These are phyloP conservation scores for Paralagenidium karlingii DNA, from an alignment of 352 stramenopile genomes.

Conservation along the genomic window DNA sequence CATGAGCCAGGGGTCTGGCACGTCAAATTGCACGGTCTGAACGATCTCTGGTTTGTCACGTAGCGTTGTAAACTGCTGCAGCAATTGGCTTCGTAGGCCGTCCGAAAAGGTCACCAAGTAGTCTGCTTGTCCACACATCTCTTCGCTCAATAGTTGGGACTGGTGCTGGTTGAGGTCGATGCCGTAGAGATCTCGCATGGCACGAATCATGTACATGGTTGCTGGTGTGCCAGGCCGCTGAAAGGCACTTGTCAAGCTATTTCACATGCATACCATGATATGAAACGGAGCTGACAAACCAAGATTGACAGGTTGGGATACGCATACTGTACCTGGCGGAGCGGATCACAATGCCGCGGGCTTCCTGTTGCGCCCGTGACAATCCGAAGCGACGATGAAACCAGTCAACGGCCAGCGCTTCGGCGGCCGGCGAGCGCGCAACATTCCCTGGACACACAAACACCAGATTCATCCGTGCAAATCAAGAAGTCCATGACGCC, in stretches of 20 bases:
- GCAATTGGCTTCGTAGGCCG: slow-evolving; percentile 42
- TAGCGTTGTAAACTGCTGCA: slow-evolving; percentile 44
- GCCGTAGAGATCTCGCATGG: slow-evolving; percentile 69
- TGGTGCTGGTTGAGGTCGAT: slow-evolving; percentile 54
- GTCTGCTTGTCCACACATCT: slow-evolving; percentile 52
- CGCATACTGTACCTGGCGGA: slow-evolving; percentile 61
- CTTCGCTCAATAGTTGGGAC: slow-evolving; percentile 47
- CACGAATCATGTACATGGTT: slow-evolving; percentile 41
- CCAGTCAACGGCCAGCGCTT: slow-evolving; percentile 71
- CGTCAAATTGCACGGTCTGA: slow-evolving; percentile 42
- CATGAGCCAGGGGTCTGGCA: slow-evolving; percentile 77
- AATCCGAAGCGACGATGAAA: slow-evolving; percentile 53
- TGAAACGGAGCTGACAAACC: neutral
- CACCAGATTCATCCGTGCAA: slow-evolving; percentile 73
- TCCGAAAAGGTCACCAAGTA: slow-evolving; percentile 65
- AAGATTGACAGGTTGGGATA: neutral
- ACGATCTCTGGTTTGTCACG: too few relatives aligned
- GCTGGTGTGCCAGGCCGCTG: slow-evolving; percentile 45
- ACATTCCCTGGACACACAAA: slow-evolving; percentile 83
- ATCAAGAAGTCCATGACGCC: too few relatives aligned
- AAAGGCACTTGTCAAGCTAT: slow-evolving; percentile 59
- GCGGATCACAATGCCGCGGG: slow-evolving; percentile 48
- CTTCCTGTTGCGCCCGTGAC: slow-evolving; percentile 51
- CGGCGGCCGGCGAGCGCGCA: slow-evolving; percentile 61
- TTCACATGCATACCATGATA: neutral